Conservation (phyloP, 495 filamentous ascomycete genomes). For the Beverwykella pulmonaria region DNA sequence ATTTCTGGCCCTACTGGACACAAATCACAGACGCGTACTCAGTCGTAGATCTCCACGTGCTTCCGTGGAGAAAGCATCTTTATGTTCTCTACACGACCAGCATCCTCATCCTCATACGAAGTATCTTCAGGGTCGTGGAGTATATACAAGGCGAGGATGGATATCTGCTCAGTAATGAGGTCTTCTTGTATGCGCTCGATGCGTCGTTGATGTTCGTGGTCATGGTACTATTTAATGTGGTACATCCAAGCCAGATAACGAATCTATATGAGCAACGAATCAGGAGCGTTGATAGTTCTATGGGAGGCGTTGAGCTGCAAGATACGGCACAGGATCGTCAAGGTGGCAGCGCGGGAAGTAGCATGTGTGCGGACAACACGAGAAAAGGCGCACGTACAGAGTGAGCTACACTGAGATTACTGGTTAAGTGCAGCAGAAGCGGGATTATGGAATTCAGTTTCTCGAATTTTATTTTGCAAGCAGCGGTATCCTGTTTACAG, state of each 20-base stretch:
- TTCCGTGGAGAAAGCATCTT: constrained; percentile 58
- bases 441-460: too few species aligned
- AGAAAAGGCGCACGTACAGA: too few species aligned
- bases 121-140: constrained; percentile 65
- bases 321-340: too few species aligned
- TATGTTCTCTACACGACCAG: constrained; percentile 56
- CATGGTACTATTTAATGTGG: constrained; percentile 53
- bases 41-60: not conserved
- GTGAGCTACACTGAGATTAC: too few species aligned
- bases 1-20: not conserved
- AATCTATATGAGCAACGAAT: not conserved
- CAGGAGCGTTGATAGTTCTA: too few species aligned
- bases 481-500: too few species aligned
- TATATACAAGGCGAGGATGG: constrained; percentile 61
- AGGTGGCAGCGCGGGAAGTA: too few species aligned
- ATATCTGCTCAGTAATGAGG: constrained; percentile 57
- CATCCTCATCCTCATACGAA: constrained; percentile 62
- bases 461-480: too few species aligned
- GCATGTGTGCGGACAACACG: too few species aligned
- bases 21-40: not conserved
- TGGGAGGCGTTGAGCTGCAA: too few species aligned
- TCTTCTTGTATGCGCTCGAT: constrained; percentile 67
- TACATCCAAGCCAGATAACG: constrained; percentile 48
- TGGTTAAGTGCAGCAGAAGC: too few species aligned
- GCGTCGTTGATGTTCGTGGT: constrained; percentile 59